A percentile compares a stretch with the other conserved stretches of the same genome.
phyloP scores from a whole-genome alignment of 768 basidiomycete species.

The Chalciporus chontae region DNA sequence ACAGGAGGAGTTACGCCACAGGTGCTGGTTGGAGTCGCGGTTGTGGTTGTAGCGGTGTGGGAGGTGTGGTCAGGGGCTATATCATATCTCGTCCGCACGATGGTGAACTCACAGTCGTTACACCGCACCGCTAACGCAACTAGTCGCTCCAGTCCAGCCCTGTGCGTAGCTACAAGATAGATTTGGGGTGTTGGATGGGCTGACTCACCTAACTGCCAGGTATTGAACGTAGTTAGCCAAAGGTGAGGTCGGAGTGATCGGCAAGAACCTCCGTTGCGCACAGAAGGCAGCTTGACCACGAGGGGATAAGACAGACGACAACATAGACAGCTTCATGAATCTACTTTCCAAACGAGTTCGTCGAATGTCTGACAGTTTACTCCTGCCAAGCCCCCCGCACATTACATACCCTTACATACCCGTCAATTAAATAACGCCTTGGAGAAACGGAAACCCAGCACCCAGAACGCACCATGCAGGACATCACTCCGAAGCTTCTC shows the following conservation, averaged over 20 bases:
- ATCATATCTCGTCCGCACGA: no score
- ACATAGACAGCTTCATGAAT: no score
- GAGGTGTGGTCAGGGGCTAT: not conserved
- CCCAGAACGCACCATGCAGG: not conserved
- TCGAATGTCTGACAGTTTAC: no score
- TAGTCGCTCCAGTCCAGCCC: conserved; percentile 9
- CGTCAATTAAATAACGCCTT: no score
- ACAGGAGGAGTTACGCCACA: conserved; percentile 1
- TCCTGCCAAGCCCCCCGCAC: no score
- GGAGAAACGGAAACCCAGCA: no score
- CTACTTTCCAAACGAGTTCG: no score
- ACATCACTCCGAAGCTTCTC: not conserved
- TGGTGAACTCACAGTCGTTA: conserved; percentile 5
- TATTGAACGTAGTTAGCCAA: not conserved
- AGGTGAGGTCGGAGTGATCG: not conserved
- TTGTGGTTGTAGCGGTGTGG: not conserved
- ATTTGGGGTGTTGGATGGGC: no score
- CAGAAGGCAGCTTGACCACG: conserved; percentile 9
- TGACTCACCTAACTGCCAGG: conserved; percentile 7
- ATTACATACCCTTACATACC: no score
- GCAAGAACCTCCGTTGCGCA: conserved; percentile 7
- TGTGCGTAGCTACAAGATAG: not conserved
- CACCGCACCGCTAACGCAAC: conserved; percentile 5
- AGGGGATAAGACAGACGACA: no score
- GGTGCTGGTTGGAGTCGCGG: not conserved